These are phyloP conservation scores for Hygrocybe punicea DNA, from an alignment of 768 basidiomycete species.

Conservation along the genomic window DNA sequence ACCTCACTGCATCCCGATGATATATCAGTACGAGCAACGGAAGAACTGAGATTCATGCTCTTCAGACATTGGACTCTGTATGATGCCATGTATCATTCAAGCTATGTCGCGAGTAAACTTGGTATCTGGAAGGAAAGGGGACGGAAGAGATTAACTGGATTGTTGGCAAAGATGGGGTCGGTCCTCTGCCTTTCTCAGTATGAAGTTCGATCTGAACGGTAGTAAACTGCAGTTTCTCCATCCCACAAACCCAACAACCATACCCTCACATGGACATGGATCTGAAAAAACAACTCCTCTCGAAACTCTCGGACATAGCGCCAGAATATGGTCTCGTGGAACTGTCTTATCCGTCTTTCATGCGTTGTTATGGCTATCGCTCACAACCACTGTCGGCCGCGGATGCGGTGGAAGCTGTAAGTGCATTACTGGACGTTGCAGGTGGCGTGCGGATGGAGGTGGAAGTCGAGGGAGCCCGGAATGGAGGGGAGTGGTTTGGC, in stretches of 20 bases:
- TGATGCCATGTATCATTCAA: slow-evolving; percentile 97
- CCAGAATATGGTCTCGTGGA: slow-evolving; percentile 95
- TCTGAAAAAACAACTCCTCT: slow-evolving; percentile 73
- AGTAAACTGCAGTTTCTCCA: slow-evolving; percentile 68
- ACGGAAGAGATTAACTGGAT: slow-evolving; percentile 79
- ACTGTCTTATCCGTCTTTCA: slow-evolving; percentile 90
- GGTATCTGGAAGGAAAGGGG: slow-evolving; percentile 97
- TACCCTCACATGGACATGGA: slow-evolving; percentile 97
- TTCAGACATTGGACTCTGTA: slow-evolving; percentile 98
- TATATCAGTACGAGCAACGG: slow-evolving; percentile 70
- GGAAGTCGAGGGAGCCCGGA: slow-evolving; percentile 80
- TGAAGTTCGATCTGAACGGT: neutral
- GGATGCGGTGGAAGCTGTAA: slow-evolving; percentile 87
- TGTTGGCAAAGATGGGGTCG: slow-evolving; percentile 98
- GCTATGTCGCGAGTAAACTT: slow-evolving; percentile 90
- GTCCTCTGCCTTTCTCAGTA: slow-evolving; percentile 18
- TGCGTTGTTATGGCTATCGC: slow-evolving; percentile 86
- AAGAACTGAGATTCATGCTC: slow-evolving; percentile 91
- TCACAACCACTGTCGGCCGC: slow-evolving; percentile 86
- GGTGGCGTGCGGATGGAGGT: slow-evolving; percentile 87
- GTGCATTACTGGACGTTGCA: slow-evolving; percentile 86
- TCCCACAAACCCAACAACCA: slow-evolving; percentile 89
- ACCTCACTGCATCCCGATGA: slow-evolving; percentile 78
- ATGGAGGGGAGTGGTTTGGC: slow-evolving; percentile 97
- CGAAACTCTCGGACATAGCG: slow-evolving; percentile 83